Base-by-base conservation (phyloP, 768 basidiomycete genomes). In the Trametes maxima region DNA sequence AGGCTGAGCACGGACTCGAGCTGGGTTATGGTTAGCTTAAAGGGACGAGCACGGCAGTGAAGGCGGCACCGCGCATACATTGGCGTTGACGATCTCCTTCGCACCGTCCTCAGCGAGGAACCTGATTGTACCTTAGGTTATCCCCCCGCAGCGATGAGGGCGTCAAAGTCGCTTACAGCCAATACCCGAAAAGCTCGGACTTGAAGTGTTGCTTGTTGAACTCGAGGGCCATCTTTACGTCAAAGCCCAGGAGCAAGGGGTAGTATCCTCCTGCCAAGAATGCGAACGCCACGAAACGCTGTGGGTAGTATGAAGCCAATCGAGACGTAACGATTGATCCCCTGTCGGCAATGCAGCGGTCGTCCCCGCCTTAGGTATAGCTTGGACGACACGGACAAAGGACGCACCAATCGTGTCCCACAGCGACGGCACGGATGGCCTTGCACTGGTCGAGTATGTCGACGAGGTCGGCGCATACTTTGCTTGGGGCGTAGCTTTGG, bases 121-220 rank as follows among this genome's bases (percentile, higher is more conserved):
- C 16, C 62, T 64, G 43, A 0, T 5, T 19, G 37, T 16, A 8
- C 8, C 5, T 39, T 12, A 21, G 28, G 11, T 17, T 3, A 17
- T 5, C 21, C 16, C 5, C 17, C 25, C 10, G 6, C 1, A 7
- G n/a, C 19, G n/a, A 11, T 3, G 2, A 16, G 12, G 13, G 19
- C 17, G 19, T 13, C n/a, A 36, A 22, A 22, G 5, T 22, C 17
- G 28, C 52, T 5, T 51, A 78, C 50, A 65, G 65, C 78, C 78
- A 81, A 60, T 81, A 82, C 5, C 80, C 81, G 56, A 74, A 65
- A 13, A 77, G 52, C 16, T 80, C 79, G 28, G 72, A 73, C 16
- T 78, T 78, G 52, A 72, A 62, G n/a, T 40, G 43, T 49, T 72
- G 53, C 54, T 67, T 67, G 43, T 70, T 66, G 35, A 65, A 56